Conservation (phyloP, 805 yeast species). For the Lipomyces mesembrius region DNA sequence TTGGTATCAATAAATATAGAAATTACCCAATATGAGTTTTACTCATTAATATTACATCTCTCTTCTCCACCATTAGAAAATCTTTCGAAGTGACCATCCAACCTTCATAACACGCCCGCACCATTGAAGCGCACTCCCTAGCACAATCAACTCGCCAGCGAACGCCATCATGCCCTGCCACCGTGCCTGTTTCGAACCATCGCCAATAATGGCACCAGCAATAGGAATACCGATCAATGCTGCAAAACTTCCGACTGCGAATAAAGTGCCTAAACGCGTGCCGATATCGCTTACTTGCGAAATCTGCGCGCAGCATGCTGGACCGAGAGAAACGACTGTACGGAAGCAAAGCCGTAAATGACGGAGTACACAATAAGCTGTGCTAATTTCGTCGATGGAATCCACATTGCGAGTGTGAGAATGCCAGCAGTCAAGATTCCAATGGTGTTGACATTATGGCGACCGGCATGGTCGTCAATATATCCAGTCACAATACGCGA, state of each 20-base stretch:
- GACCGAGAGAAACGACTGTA: slow-evolving; percentile 43
- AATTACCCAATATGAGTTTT: no score
- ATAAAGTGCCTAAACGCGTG: slow-evolving; percentile 63
- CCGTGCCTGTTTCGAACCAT: slow-evolving; percentile 10
- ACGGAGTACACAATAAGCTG: slow-evolving; percentile 41
- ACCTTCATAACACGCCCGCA: slow-evolving; percentile 11
- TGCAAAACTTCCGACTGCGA: slow-evolving; percentile 60
- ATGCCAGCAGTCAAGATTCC: slow-evolving; percentile 53
- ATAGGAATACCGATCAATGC: slow-evolving; percentile 43
- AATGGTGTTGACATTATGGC: slow-evolving; percentile 58
- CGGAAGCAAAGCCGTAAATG: slow-evolving; percentile 45
- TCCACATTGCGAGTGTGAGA: slow-evolving; percentile 62
- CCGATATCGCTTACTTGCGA: slow-evolving; percentile 42
- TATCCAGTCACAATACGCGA: slow-evolving; percentile 62
- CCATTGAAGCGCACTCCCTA: slow-evolving; percentile 14
- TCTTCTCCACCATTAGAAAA: slow-evolving; percentile 3
- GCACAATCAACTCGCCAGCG: slow-evolving; percentile 14
- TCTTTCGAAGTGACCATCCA: slow-evolving; percentile 14
- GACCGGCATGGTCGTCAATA: slow-evolving; percentile 59
- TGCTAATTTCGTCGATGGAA: slow-evolving; percentile 60
- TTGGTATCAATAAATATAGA: no score
- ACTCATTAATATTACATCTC: no score
- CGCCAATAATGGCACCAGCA: slow-evolving; percentile 39
- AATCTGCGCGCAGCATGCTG: slow-evolving; percentile 42
- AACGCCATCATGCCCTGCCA: slow-evolving; percentile 19